Conservation (phyloP, 2,329 filamentous ascomycete genomes). For the Sphaerulina musiva region DNA sequence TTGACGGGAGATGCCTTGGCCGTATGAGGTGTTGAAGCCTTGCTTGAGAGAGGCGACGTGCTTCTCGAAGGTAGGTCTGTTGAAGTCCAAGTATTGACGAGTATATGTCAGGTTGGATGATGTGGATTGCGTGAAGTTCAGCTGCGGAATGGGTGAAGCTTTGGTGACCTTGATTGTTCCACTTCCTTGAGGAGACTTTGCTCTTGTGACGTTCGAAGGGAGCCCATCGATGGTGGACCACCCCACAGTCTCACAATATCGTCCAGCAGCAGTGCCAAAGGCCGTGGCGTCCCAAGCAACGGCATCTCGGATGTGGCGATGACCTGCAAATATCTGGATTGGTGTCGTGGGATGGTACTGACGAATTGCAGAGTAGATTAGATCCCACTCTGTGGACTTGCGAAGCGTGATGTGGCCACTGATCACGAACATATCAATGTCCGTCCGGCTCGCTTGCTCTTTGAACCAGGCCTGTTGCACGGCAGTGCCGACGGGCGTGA, state of each 20-base stretch:
- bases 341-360: slow-evolving; percentile 51
- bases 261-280: slow-evolving; percentile 55
- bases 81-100: slow-evolving; percentile 63
- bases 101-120: slow-evolving; percentile 39
- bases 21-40: slow-evolving; percentile 18
- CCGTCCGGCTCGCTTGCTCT: slow-evolving; percentile 50
- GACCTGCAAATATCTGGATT: slow-evolving; percentile 55
- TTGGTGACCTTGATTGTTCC: slow-evolving; percentile 33
- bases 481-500: slow-evolving; percentile 50
- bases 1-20: slow-evolving; percentile 14
- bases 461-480: slow-evolving; percentile 55
- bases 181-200: slow-evolving; percentile 39
- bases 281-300: slow-evolving; percentile 56
- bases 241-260: slow-evolving; percentile 63
- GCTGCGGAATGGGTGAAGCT: slow-evolving; percentile 7
- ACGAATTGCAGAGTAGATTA: slow-evolving; percentile 55
- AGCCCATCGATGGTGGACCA: slow-evolving; percentile 61
- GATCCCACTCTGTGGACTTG: slow-evolving; percentile 39
- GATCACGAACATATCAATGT: slow-evolving; percentile 58
- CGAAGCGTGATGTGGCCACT: slow-evolving; percentile 57
- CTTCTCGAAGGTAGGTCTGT: slow-evolving; percentile 58
- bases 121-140: slow-evolving; percentile 26
- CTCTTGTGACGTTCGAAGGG: slow-evolving; percentile 36
- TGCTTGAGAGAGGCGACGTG: slow-evolving; percentile 42
- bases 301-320: slow-evolving; percentile 52